Evolutionary conservation across 2,329 filamentous ascomycete genomes (phyloP).

Genomic region (Apiospora aurea): DNA sequence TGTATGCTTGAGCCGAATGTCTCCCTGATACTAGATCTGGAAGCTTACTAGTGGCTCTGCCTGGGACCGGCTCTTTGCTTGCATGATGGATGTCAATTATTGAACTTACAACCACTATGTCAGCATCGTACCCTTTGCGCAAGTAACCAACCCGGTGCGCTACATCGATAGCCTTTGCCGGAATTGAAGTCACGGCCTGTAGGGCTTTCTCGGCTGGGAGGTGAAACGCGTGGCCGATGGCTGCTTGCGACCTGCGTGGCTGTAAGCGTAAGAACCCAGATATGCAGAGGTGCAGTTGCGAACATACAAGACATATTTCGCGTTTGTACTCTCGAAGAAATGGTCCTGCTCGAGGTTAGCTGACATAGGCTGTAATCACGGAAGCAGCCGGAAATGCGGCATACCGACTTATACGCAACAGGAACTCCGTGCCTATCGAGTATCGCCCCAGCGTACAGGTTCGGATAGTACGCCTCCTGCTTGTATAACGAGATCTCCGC

Average conservation of each 20-base stretch:
- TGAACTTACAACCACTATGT: conserved; percentile 48
- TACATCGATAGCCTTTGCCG: conserved; percentile 51
- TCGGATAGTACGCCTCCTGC: conserved; percentile 50
- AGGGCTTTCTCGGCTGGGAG: conserved; percentile 49
- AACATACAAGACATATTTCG: not conserved
- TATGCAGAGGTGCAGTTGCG: not conserved
- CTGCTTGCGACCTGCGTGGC: conserved; percentile 44
- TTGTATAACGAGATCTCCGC: conserved; percentile 51
- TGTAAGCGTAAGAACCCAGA: not conserved
- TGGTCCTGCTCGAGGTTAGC: not conserved
- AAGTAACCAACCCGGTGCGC: conserved; percentile 53
- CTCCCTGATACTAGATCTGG: not conserved
- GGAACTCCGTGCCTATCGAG: conserved; percentile 48
- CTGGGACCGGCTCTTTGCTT: not conserved
- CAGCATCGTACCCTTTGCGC: conserved; percentile 55
- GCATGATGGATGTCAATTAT: not conserved
- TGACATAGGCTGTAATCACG: no score
- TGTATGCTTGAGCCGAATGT: not conserved
- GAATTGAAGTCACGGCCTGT: conserved; percentile 53
- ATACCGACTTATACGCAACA: conserved; percentile 51
- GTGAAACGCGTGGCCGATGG: conserved; percentile 50
- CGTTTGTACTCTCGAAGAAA: conserved; percentile 5
- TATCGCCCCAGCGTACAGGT: conserved; percentile 48
- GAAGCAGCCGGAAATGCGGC: not conserved
- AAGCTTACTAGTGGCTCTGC: no score